Percentiles rank a stretch among this genome's conserved stretches.
phyloP scores from a whole-genome alignment of 78 protist genomes.

The Dictyostelium capitatum region DNA sequence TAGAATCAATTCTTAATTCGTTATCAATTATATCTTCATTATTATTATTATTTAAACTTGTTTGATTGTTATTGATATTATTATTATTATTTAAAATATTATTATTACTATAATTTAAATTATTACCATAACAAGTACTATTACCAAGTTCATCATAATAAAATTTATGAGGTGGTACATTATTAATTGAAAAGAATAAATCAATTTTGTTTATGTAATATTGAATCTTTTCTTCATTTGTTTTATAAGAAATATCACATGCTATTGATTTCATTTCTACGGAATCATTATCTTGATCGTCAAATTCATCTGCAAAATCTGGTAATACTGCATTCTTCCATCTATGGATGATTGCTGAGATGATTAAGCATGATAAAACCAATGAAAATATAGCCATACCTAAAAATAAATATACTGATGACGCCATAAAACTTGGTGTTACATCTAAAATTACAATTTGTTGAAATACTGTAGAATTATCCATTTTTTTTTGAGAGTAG shows the following conservation, averaged over 20 bases:
- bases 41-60: background rate
- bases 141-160: background rate
- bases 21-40: background rate
- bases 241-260: slow-evolving; percentile 5
- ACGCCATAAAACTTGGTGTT: slow-evolving; percentile 7
- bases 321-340: slow-evolving; percentile 3
- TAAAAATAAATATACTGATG: slow-evolving; percentile 38
- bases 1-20: background rate
- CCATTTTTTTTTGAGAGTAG: background rate
- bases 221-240: slow-evolving; percentile 23
- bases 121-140: background rate
- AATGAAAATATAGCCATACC: slow-evolving; percentile 38
- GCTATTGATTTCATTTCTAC: background rate
- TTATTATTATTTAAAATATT: too few relatives aligned
- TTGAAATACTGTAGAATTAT: background rate
- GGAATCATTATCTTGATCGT: too few relatives aligned
- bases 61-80: too few relatives aligned
- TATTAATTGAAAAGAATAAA: background rate
- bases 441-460: slow-evolving; percentile 41
- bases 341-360: background rate
- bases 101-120: background rate
- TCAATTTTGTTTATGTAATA: slow-evolving; percentile 23
- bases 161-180: background rate
- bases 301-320: slow-evolving; percentile 5
- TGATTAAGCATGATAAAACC: slow-evolving; percentile 7